A percentile compares a stretch with the other conserved stretches of the same genome.
These are phyloP conservation scores for Agroathelia rolfsii DNA, from an alignment of 1,284 basidiomycete genomes.

Conservation along the genomic window DNA sequence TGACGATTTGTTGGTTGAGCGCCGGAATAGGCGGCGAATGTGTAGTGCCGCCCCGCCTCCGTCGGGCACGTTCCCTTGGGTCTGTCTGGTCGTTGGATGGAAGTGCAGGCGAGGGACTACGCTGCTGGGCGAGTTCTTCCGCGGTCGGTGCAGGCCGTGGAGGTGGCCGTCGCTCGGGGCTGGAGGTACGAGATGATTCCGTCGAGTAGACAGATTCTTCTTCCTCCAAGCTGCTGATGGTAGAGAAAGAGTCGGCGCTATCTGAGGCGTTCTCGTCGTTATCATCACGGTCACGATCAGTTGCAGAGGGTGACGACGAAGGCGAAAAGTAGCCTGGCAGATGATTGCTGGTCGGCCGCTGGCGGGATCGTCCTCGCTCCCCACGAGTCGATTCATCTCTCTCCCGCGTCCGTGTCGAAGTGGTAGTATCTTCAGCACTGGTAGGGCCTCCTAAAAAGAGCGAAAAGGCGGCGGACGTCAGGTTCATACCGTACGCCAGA, in stretches of 20 bases:
- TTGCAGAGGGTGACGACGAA: conserved; percentile 5
- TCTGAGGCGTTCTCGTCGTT: conserved; percentile 16
- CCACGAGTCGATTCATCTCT: conserved; percentile 3
- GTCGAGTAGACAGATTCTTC: conserved; percentile 21
- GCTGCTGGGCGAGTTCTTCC: conserved; percentile 14
- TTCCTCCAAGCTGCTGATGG: conserved; percentile 37
- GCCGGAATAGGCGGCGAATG: conserved; percentile 8
- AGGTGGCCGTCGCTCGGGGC: conserved; percentile 12
- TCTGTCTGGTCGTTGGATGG: too few species aligned
- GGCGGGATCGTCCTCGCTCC: not conserved
- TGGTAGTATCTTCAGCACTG: too few species aligned
- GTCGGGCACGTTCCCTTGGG: conserved; percentile 4
- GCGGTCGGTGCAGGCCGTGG: conserved; percentile 7
- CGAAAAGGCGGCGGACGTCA: too few species aligned
- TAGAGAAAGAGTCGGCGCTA: conserved; percentile 31
- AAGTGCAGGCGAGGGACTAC: conserved; percentile 23
- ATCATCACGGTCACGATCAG: conserved; percentile 3
- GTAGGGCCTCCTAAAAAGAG: too few species aligned
- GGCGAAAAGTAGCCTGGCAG: conserved; percentile 9
- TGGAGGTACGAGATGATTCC: conserved; percentile 23
- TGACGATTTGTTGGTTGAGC: conserved; percentile 17
- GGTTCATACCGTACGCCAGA: too few species aligned
- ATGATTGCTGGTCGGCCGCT: not conserved
- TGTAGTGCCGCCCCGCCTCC: not conserved
- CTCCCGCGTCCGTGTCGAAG: conserved; percentile 10